These are phyloP conservation scores for Metschnikowia cubensis DNA, from an alignment of 805 yeast genomes.

Conservation along the genomic window DNA sequence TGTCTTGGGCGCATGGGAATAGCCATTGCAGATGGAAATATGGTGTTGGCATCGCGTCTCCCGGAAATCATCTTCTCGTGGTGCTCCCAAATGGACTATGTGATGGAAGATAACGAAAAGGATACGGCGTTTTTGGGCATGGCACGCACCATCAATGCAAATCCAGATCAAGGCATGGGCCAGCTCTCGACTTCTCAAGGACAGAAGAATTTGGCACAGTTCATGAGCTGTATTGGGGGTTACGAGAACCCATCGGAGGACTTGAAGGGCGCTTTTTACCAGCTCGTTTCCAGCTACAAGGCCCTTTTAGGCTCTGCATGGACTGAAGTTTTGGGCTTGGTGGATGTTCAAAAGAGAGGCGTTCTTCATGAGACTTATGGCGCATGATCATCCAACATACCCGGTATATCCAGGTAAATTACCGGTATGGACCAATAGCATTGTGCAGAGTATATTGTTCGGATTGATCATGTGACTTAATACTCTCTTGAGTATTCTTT, in stretches of 20 bases:
- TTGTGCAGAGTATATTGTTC: not conserved
- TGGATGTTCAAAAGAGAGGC: constrained; percentile 28
- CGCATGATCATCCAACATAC: not conserved
- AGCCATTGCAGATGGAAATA: constrained; percentile 37
- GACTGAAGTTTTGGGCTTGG: constrained; percentile 27
- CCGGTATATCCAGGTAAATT: too few relatives aligned
- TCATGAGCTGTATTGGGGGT: constrained; percentile 56
- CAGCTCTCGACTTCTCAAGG: constrained; percentile 43
- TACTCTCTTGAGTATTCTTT: too few relatives aligned
- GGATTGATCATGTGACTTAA: too few relatives aligned
- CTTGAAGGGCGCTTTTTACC: constrained; percentile 42
- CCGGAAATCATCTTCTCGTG: constrained; percentile 59
- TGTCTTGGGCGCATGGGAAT: constrained; percentile 84
- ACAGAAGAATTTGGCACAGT: constrained; percentile 45
- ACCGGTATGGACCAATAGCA: not conserved
- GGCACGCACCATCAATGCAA: constrained; percentile 59
- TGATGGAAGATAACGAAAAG: constrained; percentile 83
- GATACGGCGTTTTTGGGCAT: constrained; percentile 84
- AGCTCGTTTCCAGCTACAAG: constrained; percentile 44
- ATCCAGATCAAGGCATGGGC: constrained; percentile 60
- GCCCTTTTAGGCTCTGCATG: constrained; percentile 44
- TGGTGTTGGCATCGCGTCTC: constrained; percentile 52
- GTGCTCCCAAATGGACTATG: constrained; percentile 63
- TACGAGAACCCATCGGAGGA: constrained; percentile 49
- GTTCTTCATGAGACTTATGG: constrained; percentile 14